A percentile compares a stretch with the other conserved stretches of the same genome.
Conservation (phyloP, 345 rosid species). For the Eucalyptus sideroxylon region DNA sequence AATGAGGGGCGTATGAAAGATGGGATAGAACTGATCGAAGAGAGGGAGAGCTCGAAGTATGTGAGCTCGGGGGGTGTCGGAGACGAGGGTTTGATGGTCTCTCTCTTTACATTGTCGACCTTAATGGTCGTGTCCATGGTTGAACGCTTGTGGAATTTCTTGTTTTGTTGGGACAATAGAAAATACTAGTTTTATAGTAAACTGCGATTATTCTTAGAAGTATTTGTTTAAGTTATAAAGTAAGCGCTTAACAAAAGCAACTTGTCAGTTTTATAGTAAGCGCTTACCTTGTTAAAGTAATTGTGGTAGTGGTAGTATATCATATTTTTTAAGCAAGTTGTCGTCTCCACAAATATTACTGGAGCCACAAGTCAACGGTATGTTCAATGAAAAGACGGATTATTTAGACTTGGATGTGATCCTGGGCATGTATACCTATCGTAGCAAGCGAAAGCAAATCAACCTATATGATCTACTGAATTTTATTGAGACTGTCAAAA, state of each 20-base stretch:
- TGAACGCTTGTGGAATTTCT: background rate
- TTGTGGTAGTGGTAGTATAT: background rate
- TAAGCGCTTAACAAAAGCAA: background rate
- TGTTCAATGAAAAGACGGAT: background rate
- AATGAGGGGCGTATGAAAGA: background rate
- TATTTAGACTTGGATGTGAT: background rate
- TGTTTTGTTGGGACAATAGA: background rate
- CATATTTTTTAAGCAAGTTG: background rate
- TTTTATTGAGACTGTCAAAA: background rate
- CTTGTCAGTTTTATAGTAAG: background rate
- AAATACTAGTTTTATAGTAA: background rate
- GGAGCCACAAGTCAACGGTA: background rate
- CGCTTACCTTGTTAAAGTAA: background rate
- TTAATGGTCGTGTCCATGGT: background rate
- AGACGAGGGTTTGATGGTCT: background rate
- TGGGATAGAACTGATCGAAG: background rate
- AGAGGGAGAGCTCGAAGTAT: background rate
- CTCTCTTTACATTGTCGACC: background rate
- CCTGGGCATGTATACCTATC: background rate
- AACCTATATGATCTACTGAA: background rate
- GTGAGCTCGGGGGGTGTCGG: background rate
- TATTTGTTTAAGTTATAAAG: background rate
- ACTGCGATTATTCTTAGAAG: background rate
- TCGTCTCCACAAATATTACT: background rate
- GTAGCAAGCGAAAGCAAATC: background rate